These are phyloP conservation scores for Ophiostoma piceae DNA, from an alignment of 2,329 filamentous ascomycete genomes.

Conservation along the genomic window DNA sequence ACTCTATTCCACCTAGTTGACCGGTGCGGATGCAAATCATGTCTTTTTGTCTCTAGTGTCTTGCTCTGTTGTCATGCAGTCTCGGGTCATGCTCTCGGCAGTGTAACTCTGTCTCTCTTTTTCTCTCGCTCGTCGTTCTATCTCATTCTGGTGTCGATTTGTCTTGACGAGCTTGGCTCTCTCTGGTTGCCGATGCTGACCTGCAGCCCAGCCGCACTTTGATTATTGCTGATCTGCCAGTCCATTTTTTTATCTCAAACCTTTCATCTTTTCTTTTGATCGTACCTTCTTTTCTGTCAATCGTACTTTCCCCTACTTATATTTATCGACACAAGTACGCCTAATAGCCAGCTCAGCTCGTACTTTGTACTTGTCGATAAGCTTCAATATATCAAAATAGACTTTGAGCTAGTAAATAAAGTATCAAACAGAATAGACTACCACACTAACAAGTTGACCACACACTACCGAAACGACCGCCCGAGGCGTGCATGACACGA, in stretches of 20 bases:
- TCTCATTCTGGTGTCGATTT: not conserved
- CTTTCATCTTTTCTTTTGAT: not conserved
- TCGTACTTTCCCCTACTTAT: too few relatives aligned
- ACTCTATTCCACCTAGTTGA: too few relatives aligned
- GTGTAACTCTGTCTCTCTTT: constrained; percentile 4
- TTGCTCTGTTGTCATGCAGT: not conserved
- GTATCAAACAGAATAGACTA: not conserved
- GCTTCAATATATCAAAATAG: not conserved
- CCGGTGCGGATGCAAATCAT: not conserved
- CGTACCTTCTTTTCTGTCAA: not conserved
- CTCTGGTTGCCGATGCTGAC: not conserved
- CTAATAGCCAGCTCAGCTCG: not conserved
- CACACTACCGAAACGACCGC: not conserved
- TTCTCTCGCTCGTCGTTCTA: too few relatives aligned
- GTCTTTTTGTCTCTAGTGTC: constrained; percentile 4
- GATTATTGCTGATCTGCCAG: not conserved
- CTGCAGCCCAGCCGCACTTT: not conserved
- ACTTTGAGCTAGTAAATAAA: not conserved
- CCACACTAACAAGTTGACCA: not conserved
- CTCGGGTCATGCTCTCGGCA: constrained; percentile 9
- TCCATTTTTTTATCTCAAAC: not conserved
- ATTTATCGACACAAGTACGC: not conserved
- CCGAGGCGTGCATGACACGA: not conserved
- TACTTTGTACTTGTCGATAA: not conserved
- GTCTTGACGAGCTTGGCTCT: constrained; percentile 1